A percentile compares a stretch with the other conserved stretches of the same genome.
These are phyloP conservation scores for Hawksworthiomyces lignivorus DNA, from an alignment of 2,329 filamentous ascomycete species.

Conservation along the genomic window DNA sequence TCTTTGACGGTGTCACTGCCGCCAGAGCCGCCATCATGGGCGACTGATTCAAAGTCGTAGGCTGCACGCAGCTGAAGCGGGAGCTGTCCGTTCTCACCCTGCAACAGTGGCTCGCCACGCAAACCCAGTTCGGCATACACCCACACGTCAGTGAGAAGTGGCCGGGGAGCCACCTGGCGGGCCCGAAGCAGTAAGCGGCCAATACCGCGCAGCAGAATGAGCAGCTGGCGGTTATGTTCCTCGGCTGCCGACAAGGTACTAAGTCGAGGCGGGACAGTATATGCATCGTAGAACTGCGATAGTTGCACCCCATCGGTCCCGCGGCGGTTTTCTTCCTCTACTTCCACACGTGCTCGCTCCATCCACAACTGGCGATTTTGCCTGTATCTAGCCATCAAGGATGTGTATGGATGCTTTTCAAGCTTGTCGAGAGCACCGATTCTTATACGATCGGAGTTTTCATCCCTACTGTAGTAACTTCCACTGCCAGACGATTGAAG, in stretches of 20 bases:
- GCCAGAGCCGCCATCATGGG: too few species aligned
- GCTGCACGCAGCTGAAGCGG: slow-evolving; percentile 9
- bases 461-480: too few species aligned
- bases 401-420: slow-evolving; percentile 14
- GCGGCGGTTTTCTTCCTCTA: slow-evolving; percentile 3
- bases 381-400: slow-evolving; percentile 12
- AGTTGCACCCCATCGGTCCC: slow-evolving; percentile 13
- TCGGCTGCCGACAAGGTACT: slow-evolving; percentile 16
- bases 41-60: slow-evolving; percentile 1
- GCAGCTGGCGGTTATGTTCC: slow-evolving; percentile 21
- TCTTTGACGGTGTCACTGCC: too few species aligned
- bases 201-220: slow-evolving; percentile 20
- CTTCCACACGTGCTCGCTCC: slow-evolving; percentile 10
- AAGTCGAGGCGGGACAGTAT: slow-evolving; percentile 9
- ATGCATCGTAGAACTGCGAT: slow-evolving; percentile 14
- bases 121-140: slow-evolving; percentile 7
- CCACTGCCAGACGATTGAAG: too few species aligned
- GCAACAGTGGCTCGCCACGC: slow-evolving; percentile 1
- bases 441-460: too few species aligned
- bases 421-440: too few species aligned
- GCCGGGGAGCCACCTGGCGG: slow-evolving; percentile 18
- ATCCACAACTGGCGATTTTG: slow-evolving; percentile 10
- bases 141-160: slow-evolving; percentile 20
- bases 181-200: slow-evolving; percentile 19
- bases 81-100: too few species aligned